These are phyloP conservation scores for Aristolochia contorta DNA, from an alignment of 164 flowering plant genomes.

Conservation along the genomic window DNA sequence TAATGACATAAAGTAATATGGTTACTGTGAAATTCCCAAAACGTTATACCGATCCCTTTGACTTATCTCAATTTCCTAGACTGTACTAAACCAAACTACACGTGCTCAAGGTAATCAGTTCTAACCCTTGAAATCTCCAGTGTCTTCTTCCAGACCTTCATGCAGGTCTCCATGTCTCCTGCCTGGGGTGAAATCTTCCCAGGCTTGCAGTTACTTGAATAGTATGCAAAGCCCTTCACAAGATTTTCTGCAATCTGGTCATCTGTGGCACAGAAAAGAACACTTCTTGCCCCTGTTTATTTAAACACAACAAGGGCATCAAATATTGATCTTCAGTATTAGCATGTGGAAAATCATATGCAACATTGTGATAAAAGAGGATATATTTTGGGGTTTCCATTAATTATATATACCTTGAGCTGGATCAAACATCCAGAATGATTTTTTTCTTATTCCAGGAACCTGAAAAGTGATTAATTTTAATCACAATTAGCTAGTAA, in stretches of 20 bases:
- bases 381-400: neutral
- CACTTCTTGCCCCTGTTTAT: conserved; percentile 19
- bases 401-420: conserved; percentile 8
- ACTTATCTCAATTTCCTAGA: neutral
- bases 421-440: conserved; percentile 16
- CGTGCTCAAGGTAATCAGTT: conserved; percentile 4
- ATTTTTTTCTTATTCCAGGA: conserved; percentile 4
- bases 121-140: conserved; percentile 10
- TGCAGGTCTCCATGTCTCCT: conserved; percentile 10
- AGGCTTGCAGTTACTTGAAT: conserved; percentile 19
- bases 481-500: no score
- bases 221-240: conserved; percentile 19
- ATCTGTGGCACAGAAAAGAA: conserved; percentile 16
- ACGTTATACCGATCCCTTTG: no score
- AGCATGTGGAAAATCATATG: neutral
- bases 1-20: no score
- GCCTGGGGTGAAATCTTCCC: conserved; percentile 14
- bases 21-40: no score
- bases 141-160: conserved; percentile 17
- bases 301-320: neutral
- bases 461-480: neutral
- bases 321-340: neutral
- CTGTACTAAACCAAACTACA: no score
- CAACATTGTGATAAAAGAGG: neutral
- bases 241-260: conserved; percentile 4